phyloP scores from a whole-genome alignment of 176 grass and related monocot species.

The Aegilops sharonensis region DNA sequence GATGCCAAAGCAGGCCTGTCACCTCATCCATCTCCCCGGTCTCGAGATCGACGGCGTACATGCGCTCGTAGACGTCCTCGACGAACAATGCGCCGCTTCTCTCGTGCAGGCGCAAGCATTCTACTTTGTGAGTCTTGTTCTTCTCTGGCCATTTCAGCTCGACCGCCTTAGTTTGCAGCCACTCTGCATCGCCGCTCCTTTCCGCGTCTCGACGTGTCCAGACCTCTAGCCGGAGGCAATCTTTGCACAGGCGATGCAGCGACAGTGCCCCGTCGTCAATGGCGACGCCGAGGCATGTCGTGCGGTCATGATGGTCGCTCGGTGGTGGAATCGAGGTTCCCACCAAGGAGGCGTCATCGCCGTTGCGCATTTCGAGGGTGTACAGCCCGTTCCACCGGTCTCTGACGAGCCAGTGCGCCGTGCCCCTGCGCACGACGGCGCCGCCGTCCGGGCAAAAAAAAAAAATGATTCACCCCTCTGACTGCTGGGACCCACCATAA shows the following conservation, averaged over 20 bases:
- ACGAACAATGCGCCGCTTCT: background rate
- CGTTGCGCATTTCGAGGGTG: background rate
- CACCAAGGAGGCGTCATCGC: background rate
- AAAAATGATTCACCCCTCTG: too few relatives aligned
- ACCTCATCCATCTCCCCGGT: background rate
- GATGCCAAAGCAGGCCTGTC: background rate
- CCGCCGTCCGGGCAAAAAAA: too few relatives aligned
- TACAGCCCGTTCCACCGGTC: background rate
- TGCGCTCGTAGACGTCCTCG: fast-evolving
- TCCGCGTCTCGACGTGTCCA: background rate
- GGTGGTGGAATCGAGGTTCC: background rate
- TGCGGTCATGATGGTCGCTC: too few relatives aligned
- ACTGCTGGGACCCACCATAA: too few relatives aligned
- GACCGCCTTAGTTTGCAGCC: background rate
- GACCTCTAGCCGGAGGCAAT: background rate
- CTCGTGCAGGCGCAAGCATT: background rate
- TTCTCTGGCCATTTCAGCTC: background rate
- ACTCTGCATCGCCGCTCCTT: background rate
- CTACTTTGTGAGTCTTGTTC: too few relatives aligned
- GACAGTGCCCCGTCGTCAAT: background rate
- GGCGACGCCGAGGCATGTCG: background rate
- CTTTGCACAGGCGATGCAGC: background rate
- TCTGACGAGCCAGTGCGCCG: background rate
- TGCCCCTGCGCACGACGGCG: background rate
- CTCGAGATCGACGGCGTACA: background rate